These are phyloP conservation scores for Nigrograna mackinnonii DNA, from an alignment of 2,329 filamentous ascomycete genomes.

Conservation along the genomic window DNA sequence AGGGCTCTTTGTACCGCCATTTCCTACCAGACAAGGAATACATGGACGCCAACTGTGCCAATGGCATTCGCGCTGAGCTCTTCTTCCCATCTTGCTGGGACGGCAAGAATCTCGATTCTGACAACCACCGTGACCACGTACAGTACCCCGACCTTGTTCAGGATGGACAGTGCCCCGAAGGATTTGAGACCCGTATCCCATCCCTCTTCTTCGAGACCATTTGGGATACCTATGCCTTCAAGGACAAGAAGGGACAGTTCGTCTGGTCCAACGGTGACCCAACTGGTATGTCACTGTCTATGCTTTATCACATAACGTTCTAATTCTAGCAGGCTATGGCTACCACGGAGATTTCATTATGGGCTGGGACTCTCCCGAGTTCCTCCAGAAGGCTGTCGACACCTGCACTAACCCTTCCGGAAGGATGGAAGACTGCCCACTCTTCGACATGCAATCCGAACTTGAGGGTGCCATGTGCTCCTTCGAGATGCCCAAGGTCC, in stretches of 20 bases:
- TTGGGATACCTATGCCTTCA: conserved; percentile 58
- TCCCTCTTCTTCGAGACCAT: conserved; percentile 65
- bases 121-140: conserved; percentile 68
- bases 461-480: conserved; percentile 61
- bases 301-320: background rate
- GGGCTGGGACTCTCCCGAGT: conserved; percentile 67
- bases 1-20: conserved; percentile 80
- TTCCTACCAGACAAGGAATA: conserved; percentile 78
- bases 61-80: conserved; percentile 74
- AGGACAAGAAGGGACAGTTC: conserved; percentile 59
- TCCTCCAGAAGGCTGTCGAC: conserved; percentile 69
- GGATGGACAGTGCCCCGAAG: conserved; percentile 58
- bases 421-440: conserved; percentile 69
- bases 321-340: conserved; percentile 61
- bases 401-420: conserved; percentile 75
- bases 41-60: conserved; percentile 78
- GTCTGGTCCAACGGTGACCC: conserved; percentile 72
- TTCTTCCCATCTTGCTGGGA: conserved; percentile 81
- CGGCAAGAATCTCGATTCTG: conserved; percentile 60
- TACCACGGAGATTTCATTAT: conserved; percentile 73
- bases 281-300: conserved; percentile 54
- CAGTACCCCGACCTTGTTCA: conserved; percentile 58
- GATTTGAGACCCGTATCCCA: conserved; percentile 59
- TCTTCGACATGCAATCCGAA: conserved; percentile 62
- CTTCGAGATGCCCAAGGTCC: conserved; percentile 59